Evolutionary conservation across 495 filamentous ascomycete species (phyloP), one percentile per base, ranked within the genome.

Genomic region (Penicillium robsamsonii): DNA sequence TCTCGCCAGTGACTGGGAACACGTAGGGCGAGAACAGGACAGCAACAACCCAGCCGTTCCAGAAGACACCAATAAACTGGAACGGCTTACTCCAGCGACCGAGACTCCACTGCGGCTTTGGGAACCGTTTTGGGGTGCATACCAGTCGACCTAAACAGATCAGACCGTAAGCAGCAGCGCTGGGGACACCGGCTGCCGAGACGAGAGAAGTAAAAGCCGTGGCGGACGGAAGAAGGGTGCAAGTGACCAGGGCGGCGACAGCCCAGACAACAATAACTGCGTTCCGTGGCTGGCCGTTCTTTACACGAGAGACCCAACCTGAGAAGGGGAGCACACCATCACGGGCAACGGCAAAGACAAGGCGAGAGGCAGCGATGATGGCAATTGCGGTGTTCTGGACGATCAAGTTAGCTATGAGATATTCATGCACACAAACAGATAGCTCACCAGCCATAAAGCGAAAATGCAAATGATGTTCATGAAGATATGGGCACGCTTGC

Each of bases 271-370:
- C 78, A 47, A 79, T 79, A 35, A 82, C 75, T 22, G 80, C 80
- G 60, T 83, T 81, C 45, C 72, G 77, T 3, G 80, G 80, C 53
- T 81, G 77, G 54, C 78, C 79, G 38, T 70, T 60, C 20, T 80
- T 69, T 7, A 83, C 78, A n/a, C 65, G 60, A 31, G 77, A 76
- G 25, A 83, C 79, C 79, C 79, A 83, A 56, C 74, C 60, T 5
- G 79, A 80, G 69, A 81, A 81, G 5, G 80, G 80, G 24, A 83
- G 74, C 27, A 81, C 80, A 35, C 79, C 79, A 58, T 83, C 80
- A 41, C 80, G 75, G 40, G 80, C 79, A 24, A 83, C 78, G 35
- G 80, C 80, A 65, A 80, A 83, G 63, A 81, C 78, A 15, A 83
- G 72, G 40, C 80, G 78, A 31, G 79, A 83, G n/a, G 76, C 77